Evolutionary conservation across 164 flowering plant species (phyloP).

Genomic region (Vitis rupestris): DNA sequence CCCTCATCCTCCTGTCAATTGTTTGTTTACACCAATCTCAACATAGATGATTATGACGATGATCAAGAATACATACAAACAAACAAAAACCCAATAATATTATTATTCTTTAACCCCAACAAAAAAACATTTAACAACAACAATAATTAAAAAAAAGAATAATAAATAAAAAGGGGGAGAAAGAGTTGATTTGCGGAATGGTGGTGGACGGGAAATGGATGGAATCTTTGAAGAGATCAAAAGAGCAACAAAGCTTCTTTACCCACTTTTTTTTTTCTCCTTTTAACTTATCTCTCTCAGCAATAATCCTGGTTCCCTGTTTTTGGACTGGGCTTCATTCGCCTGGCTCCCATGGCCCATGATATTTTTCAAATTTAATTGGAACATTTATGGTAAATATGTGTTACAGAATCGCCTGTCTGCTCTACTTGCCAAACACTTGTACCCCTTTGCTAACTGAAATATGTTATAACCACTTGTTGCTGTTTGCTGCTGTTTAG

Average conservation of each 20-base stretch:
- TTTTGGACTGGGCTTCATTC: slow-evolving; percentile 2
- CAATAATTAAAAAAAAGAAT: not conserved
- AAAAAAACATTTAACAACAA: not conserved
- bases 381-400: not conserved
- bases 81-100: not conserved
- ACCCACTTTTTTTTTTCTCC: no score
- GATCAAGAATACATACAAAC: slow-evolving; percentile 2
- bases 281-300: no score
- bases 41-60: slow-evolving; percentile 2
- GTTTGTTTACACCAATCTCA: no score
- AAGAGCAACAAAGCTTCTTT: slow-evolving; percentile 7
- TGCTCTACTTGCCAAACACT: not conserved
- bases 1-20: no score
- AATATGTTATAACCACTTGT: not conserved
- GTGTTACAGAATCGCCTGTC: not conserved
- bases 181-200: slow-evolving; percentile 7
- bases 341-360: no score
- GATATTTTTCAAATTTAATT: no score
- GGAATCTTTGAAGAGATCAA: slow-evolving; percentile 25
- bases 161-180: not conserved
- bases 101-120: not conserved
- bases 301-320: not conserved
- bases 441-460: not conserved
- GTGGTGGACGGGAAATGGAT: slow-evolving; percentile 15
- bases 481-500: not conserved